A percentile compares a stretch with the other conserved stretches of the same genome.
Evolutionary conservation across 208 protist genomes (phyloP).

Genomic region (Spongospora subterranea): DNA sequence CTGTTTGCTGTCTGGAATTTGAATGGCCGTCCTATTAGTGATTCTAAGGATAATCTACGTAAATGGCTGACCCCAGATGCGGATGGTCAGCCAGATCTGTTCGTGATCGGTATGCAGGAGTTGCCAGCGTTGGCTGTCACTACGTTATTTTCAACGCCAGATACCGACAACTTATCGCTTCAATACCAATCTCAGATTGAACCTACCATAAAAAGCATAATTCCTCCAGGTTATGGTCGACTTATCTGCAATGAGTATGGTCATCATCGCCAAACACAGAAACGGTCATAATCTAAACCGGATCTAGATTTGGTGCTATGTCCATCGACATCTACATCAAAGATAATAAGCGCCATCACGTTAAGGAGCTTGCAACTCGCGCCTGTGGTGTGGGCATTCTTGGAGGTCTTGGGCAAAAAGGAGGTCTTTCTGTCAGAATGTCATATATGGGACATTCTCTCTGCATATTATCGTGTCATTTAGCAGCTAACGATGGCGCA

Average conservation of each 20-base stretch:
- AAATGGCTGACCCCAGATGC: not conserved
- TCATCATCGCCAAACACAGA: not conserved
- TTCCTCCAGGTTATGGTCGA: not conserved
- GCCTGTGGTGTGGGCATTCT: not conserved
- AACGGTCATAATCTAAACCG: not conserved
- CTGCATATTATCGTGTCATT: conserved; percentile 45
- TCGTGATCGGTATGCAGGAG: conserved; percentile 26
- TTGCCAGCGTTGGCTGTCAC: not conserved
- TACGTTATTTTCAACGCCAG: not conserved
- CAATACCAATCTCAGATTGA: not conserved
- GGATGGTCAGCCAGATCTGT: not conserved
- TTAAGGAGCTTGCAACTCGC: not conserved
- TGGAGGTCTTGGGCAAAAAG: conserved; percentile 18
- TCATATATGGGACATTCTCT: not conserved
- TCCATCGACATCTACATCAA: not conserved
- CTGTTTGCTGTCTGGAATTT: not conserved
- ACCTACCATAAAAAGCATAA: not conserved
- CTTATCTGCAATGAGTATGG: conserved; percentile 39
- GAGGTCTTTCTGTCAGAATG: not conserved
- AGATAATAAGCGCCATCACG: not conserved
- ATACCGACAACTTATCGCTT: not conserved
- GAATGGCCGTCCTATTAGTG: not conserved
- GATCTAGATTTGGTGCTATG: conserved; percentile 17
- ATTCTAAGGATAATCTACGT: not conserved
- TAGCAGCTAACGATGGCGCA: conserved; percentile 41